These are phyloP conservation scores for Simplicillium aogashimaense DNA, from an alignment of 2,329 filamentous ascomycete species.

Conservation along the genomic window DNA sequence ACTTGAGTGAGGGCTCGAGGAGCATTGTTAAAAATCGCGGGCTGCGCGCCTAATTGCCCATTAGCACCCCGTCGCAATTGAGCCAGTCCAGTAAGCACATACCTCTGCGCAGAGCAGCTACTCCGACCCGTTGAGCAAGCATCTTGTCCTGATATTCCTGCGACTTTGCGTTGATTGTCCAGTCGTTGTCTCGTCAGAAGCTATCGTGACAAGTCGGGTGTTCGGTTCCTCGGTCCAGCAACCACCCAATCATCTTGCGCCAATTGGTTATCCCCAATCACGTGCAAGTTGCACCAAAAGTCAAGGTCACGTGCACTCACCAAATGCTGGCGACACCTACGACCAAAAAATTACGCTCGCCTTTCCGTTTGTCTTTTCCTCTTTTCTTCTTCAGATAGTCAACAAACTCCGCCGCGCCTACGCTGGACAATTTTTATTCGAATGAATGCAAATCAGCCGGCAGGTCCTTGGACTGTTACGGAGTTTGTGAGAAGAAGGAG, in stretches of 20 bases:
- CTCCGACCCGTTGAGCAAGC: slow-evolving; percentile 47
- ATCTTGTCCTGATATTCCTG: slow-evolving; percentile 21
- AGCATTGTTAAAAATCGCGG: slow-evolving; percentile 33
- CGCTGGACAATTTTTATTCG: slow-evolving; percentile 11
- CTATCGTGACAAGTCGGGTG: not conserved
- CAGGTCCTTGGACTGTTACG: slow-evolving; percentile 25
- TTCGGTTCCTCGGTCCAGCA: slow-evolving; percentile 33
- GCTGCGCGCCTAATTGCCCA: slow-evolving; percentile 24
- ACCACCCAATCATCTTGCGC: slow-evolving; percentile 24
- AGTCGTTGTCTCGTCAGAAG: slow-evolving; percentile 10
- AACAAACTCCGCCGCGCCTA: slow-evolving; percentile 31
- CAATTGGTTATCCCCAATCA: slow-evolving; percentile 25
- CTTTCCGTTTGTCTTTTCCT: slow-evolving; percentile 18
- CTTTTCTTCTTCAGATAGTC: slow-evolving; percentile 38
- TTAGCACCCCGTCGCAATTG: not conserved
- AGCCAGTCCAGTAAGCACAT: slow-evolving; percentile 14
- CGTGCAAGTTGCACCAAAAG: slow-evolving; percentile 11
- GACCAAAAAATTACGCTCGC: not conserved
- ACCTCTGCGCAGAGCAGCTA: slow-evolving; percentile 51
- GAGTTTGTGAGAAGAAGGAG: slow-evolving; percentile 34
- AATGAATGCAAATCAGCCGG: slow-evolving; percentile 19
- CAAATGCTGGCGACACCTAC: not conserved
- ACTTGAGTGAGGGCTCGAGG: slow-evolving; percentile 31
- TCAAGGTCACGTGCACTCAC: not conserved
- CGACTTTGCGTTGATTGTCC: slow-evolving; percentile 10